These are phyloP conservation scores for Kazachstania kunashirensis DNA, from an alignment of 805 yeast species.

Conservation along the genomic window DNA sequence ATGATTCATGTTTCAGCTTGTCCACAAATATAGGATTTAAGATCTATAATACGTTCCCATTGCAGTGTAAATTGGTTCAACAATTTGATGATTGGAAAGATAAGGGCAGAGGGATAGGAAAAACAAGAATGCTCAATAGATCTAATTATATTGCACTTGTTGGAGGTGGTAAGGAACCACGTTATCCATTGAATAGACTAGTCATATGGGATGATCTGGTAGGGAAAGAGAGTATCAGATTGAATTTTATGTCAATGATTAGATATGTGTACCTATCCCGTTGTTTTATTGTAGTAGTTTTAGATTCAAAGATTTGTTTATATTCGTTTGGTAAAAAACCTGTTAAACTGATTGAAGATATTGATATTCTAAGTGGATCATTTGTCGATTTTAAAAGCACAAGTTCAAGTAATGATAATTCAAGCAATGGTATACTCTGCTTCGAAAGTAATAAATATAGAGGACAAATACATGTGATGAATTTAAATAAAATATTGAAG, in stretches of 20 bases:
- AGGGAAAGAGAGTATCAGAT: slow-evolving; percentile 55
- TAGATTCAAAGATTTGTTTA: slow-evolving; percentile 56
- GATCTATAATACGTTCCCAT: slow-evolving; percentile 81
- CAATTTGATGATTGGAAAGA: slow-evolving; percentile 47
- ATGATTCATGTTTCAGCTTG: slow-evolving; percentile 79
- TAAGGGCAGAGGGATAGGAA: slow-evolving; percentile 61
- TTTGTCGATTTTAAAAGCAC: slow-evolving; percentile 18
- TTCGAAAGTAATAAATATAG: slow-evolving; percentile 10
- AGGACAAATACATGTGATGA: slow-evolving; percentile 27
- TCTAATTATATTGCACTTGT: slow-evolving; percentile 85
- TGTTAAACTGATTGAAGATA: slow-evolving; percentile 34
- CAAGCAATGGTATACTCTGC: slow-evolving; percentile 4
- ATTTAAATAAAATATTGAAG: slow-evolving; percentile 9
- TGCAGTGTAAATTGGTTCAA: slow-evolving; percentile 29
- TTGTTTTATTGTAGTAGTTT: slow-evolving; percentile 62
- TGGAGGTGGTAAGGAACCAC: slow-evolving; percentile 81
- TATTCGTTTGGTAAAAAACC: slow-evolving; percentile 82
- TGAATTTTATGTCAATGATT: slow-evolving; percentile 72
- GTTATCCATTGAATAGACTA: slow-evolving; percentile 67
- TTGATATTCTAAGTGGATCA: slow-evolving; percentile 16
- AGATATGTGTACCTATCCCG: slow-evolving; percentile 67
- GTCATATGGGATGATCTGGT: slow-evolving; percentile 90
- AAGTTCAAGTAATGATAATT: slow-evolving; percentile 5
- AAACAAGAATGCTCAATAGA: slow-evolving; percentile 72
- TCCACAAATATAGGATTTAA: slow-evolving; percentile 74